phyloP scores from a whole-genome alignment of 352 stramenopile species.

The Globisporangium okanoganense region DNA sequence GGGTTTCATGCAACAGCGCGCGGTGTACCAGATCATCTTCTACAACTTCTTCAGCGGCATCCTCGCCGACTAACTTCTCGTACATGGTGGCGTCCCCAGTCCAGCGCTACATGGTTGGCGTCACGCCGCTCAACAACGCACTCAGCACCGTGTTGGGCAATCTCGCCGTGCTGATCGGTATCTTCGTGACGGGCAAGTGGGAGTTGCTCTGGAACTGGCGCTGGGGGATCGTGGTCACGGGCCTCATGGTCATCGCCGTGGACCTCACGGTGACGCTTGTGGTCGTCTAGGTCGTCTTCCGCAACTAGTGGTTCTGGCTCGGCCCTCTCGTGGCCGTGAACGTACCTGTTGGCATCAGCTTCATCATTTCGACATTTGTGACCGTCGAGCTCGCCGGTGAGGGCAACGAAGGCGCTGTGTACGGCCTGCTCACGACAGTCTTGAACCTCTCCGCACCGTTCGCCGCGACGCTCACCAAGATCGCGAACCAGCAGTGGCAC shows the following conservation, averaged over 20 bases:
- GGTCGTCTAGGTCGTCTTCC: constrained; percentile 31
- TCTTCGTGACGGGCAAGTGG: background rate
- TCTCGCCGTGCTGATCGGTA: background rate
- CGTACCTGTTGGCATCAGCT: constrained; percentile 32
- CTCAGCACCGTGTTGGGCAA: too few relatives aligned
- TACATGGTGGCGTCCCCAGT: constrained; percentile 27
- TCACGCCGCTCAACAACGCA: constrained; percentile 36
- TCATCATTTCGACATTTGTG: constrained; percentile 36
- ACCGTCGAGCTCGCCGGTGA: constrained; percentile 42
- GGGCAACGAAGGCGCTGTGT: constrained; percentile 42
- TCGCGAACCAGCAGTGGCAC: constrained; percentile 26
- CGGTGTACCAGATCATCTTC: constrained; percentile 42
- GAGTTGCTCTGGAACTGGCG: background rate
- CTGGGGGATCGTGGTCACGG: background rate
- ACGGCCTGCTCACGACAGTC: constrained; percentile 37
- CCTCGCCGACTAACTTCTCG: constrained; percentile 35
- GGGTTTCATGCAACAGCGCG: constrained; percentile 14
- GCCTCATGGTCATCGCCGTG: too few relatives aligned
- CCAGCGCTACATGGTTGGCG: constrained; percentile 25
- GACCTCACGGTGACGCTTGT: constrained; percentile 10
- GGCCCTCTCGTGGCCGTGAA: constrained; percentile 30
- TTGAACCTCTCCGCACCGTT: constrained; percentile 38
- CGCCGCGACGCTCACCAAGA: constrained; percentile 35
- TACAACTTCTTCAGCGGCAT: constrained; percentile 26
- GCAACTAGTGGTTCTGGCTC: constrained; percentile 48